Evolutionary conservation across 805 yeast species (phyloP), one percentile per base, ranked within the genome.

Genomic region (Candida ascalaphidarum): DNA sequence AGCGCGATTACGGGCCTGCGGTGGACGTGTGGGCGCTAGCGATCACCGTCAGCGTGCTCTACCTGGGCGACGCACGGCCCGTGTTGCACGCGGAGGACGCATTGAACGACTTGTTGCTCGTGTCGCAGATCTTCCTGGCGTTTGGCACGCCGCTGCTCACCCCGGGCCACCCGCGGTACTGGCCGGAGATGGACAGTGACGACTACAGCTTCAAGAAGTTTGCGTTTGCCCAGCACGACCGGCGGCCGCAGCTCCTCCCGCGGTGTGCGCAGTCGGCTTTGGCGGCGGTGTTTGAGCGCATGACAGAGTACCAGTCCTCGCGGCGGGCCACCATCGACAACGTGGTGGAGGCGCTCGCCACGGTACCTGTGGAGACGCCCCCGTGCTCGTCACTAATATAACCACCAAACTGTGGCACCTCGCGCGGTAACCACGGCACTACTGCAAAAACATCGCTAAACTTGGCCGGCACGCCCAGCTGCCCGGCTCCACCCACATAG

Each of bases 11-110:
- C 43, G 54, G 66, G 2, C 48, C 44, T 21, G 72, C 64, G 22
- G 58, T 82, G 7, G 94, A 83, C 41, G 58, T 81, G 11, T 83
- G 94, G 94, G 58, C 81, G 1, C 46, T 72, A 12, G 94, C 84
- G 0, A 67, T 84, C 8, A 43, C 81, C 2, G 40, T 77, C 27
- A 71, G 77, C n/a, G 48, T 68, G 25, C 38, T 84, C 17, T 66
- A 67, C 36, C 57, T 65, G 14, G 17, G 23, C 4, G 30, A 41
- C 17, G 54, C 59, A 11, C 34, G 36, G 7, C 52, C 61, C 7
- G 40, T 43, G n/a, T 54, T 73, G 17, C 37, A 34, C 11, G 40
- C 35, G 32, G 52, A 63, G 11, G 34, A 48, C 14, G 52, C 53
- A 19, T 46, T 53, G 14, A 70, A 73, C 34, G 94, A 83, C 40